Percentiles rank a stretch among this genome's conserved stretches.
phyloP scores from a whole-genome alignment of 2,329 filamentous ascomycete species.

The Ophiostoma montium region DNA sequence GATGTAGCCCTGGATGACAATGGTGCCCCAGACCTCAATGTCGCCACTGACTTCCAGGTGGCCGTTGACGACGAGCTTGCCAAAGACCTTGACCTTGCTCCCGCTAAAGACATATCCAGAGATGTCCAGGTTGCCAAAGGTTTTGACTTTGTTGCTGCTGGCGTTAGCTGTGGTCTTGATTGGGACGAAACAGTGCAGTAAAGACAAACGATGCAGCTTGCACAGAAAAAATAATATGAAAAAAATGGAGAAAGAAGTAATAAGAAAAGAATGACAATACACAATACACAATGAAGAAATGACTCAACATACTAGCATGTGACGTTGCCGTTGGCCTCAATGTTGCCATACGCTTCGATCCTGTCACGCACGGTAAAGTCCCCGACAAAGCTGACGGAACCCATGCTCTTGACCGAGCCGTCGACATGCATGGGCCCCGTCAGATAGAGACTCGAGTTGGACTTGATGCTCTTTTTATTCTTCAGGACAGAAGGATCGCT shows the following conservation, averaged over 20 bases:
- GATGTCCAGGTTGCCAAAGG: slow-evolving; percentile 31
- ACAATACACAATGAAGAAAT: too few relatives aligned
- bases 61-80: slow-evolving; percentile 30
- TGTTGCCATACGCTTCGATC: slow-evolving; percentile 32
- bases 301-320: slow-evolving; percentile 28
- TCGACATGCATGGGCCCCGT: slow-evolving; percentile 32
- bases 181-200: too few relatives aligned
- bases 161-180: too few relatives aligned
- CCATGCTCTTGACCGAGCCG: slow-evolving; percentile 31
- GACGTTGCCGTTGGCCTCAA: slow-evolving; percentile 28
- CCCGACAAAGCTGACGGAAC: slow-evolving; percentile 29
- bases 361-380: slow-evolving; percentile 30
- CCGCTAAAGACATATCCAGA: slow-evolving; percentile 23
- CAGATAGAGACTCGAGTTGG: slow-evolving; percentile 26
- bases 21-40: slow-evolving; percentile 33
- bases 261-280: too few relatives aligned
- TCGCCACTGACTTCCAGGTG: slow-evolving; percentile 26
- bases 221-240: too few relatives aligned
- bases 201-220: too few relatives aligned
- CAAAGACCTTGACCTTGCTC: slow-evolving; percentile 32
- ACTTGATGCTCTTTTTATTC: slow-evolving; percentile 27
- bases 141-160: slow-evolving; percentile 22
- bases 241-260: too few relatives aligned
- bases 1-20: slow-evolving; percentile 28
- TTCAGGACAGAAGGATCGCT: neutral